A percentile compares a stretch with the other conserved stretches of the same genome.
phyloP scores from a whole-genome alignment of 192 early-diverging fungal genomes.

The Backusella circina region DNA sequence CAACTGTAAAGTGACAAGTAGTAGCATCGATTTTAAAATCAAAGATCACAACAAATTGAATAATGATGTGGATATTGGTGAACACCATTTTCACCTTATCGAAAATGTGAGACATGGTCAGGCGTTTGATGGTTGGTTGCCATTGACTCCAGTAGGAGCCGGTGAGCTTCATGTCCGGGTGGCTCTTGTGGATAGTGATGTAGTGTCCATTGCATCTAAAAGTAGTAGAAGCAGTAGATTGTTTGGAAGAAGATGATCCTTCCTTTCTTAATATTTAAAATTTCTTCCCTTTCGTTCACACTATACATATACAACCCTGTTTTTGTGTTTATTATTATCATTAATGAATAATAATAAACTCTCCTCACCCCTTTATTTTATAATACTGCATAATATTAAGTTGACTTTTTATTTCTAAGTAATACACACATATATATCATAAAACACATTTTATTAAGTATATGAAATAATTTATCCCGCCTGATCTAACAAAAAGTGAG shows the following conservation, averaged over 20 bases:
- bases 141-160: conserved; percentile 22
- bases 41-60: conserved; percentile 67
- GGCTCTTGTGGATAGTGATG: not conserved
- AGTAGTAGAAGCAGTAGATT: conserved; percentile 2
- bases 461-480: not conserved
- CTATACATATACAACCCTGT: not conserved
- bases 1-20: conserved; percentile 17
- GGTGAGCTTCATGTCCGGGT: conserved; percentile 46
- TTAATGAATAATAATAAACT: not conserved
- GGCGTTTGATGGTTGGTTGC: conserved; percentile 33
- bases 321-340: not conserved
- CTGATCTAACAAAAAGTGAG: conserved; percentile 72
- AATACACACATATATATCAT: not conserved
- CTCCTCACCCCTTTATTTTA: not conserved
- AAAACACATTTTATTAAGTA: not conserved
- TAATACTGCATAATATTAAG: not conserved
- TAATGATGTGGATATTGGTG: conserved; percentile 59
- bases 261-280: too few relatives aligned
- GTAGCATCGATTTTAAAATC: conserved; percentile 51
- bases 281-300: not conserved
- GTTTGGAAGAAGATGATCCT: not conserved
- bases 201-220: not conserved
- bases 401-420: not conserved
- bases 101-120: conserved; percentile 35
- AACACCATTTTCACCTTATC: conserved; percentile 53